Evolutionary conservation across 2,329 filamentous ascomycete genomes (phyloP).

Genomic region (Camillea tinctor): DNA sequence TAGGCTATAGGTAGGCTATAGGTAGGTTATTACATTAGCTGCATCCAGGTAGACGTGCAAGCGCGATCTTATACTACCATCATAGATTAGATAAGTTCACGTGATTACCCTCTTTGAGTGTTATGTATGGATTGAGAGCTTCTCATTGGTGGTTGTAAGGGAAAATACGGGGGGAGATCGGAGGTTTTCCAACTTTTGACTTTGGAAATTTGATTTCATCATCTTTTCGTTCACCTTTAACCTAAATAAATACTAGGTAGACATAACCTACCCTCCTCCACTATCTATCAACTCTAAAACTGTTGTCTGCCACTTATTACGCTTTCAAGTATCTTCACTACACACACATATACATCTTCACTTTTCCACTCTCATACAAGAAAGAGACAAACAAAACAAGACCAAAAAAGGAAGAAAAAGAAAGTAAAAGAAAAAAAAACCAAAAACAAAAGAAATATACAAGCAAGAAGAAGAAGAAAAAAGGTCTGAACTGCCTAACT

Average conservation of each 20-base stretch:
- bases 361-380: neutral
- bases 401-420: neutral
- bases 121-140: neutral
- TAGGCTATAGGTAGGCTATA: too few relatives aligned
- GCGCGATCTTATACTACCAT: neutral
- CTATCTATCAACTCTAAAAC: neutral
- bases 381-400: too few relatives aligned
- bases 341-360: neutral
- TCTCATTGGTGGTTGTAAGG: neutral
- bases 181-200: neutral
- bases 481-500: neutral
- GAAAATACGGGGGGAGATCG: neutral
- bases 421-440: neutral
- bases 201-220: constrained; percentile 1
- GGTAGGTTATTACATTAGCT: too few relatives aligned
- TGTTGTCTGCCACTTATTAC: neutral
- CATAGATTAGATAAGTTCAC: constrained; percentile 14
- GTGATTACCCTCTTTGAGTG: constrained; percentile 5
- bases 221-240: too few relatives aligned
- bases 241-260: too few relatives aligned
- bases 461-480: constrained; percentile 1
- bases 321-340: neutral
- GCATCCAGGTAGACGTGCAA: neutral
- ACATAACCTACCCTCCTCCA: too few relatives aligned
- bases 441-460: constrained; percentile 4